These are phyloP conservation scores for Ambrosia trifida DNA, from an alignment of 129 eudicot species.

Conservation along the genomic window DNA sequence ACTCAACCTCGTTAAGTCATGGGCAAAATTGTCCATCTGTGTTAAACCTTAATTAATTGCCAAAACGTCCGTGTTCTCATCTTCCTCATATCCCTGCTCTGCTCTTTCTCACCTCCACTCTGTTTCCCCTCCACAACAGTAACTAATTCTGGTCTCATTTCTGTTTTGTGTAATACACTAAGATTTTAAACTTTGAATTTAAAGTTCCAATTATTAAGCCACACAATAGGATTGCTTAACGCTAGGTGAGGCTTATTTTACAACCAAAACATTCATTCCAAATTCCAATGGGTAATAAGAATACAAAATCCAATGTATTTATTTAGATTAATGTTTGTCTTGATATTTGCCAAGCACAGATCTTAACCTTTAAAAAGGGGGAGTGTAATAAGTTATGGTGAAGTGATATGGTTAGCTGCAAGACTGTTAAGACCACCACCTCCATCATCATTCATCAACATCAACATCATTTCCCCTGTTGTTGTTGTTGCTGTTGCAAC, in stretches of 20 bases:
- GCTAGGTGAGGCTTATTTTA: background rate
- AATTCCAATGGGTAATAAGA: background rate
- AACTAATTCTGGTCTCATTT: no score
- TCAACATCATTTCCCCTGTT: background rate
- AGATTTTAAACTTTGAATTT: no score
- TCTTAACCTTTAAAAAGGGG: conserved; percentile 1
- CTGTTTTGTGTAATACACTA: no score
- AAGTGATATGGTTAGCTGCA: conserved; percentile 30
- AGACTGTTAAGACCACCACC: conserved; percentile 23
- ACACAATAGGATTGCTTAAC: background rate
- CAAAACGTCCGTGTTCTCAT: no score
- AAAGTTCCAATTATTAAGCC: no score
- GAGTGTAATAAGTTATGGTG: conserved; percentile 3
- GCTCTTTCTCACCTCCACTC: no score
- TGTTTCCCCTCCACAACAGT: no score
- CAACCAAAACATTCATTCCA: background rate
- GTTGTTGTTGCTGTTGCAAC: conserved; percentile 9
- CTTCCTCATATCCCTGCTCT: no score
- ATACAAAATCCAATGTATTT: background rate
- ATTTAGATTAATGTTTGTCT: background rate
- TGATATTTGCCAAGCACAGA: background rate
- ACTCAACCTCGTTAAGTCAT: no score
- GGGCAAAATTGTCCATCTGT: no score
- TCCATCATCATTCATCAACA: no score
- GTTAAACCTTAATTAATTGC: no score